Evolutionary conservation across 2,329 filamentous ascomycete genomes (phyloP).

Genomic region (Diplodia mutila): DNA sequence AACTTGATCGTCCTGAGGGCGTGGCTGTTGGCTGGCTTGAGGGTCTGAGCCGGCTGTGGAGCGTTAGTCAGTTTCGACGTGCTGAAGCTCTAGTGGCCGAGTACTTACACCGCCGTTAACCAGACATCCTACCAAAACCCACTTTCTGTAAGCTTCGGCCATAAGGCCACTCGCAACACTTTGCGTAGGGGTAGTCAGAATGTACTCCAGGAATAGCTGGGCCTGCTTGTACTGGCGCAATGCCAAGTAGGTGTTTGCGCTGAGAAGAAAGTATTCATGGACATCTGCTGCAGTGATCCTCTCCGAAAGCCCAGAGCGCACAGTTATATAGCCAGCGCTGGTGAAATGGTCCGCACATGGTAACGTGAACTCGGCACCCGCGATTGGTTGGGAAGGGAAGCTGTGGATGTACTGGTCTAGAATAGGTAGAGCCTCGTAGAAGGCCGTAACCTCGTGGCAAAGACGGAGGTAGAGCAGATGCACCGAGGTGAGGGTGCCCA

Average conservation of each 20-base stretch:
- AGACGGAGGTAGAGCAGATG: constrained; percentile 63
- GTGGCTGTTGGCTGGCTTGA: constrained; percentile 58
- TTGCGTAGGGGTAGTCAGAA: constrained; percentile 68
- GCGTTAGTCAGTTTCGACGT: background rate
- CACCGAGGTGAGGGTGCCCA: constrained; percentile 66
- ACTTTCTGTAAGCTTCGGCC: constrained; percentile 90
- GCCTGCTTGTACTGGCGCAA: constrained; percentile 48
- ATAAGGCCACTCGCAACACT: constrained; percentile 73
- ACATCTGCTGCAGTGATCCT: constrained; percentile 58
- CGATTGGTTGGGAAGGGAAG: constrained; percentile 55
- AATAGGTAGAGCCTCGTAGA: constrained; percentile 61
- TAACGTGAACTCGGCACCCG: constrained; percentile 42
- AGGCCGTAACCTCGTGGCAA: constrained; percentile 59
- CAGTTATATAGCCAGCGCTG: constrained; percentile 63
- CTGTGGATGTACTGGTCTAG: constrained; percentile 69
- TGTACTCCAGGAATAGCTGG: constrained; percentile 51
- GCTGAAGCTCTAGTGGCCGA: background rate
- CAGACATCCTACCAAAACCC: constrained; percentile 77
- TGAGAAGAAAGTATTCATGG: constrained; percentile 57
- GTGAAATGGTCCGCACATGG: constrained; percentile 47
- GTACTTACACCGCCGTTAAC: constrained; percentile 64
- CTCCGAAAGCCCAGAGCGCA: constrained; percentile 60
- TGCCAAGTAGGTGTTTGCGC: constrained; percentile 53
- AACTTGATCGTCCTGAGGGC: constrained; percentile 62
- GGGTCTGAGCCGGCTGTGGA: constrained; percentile 52